Conservation (phyloP, 164 flowering plant genomes). For the Sextonia rubra region DNA sequence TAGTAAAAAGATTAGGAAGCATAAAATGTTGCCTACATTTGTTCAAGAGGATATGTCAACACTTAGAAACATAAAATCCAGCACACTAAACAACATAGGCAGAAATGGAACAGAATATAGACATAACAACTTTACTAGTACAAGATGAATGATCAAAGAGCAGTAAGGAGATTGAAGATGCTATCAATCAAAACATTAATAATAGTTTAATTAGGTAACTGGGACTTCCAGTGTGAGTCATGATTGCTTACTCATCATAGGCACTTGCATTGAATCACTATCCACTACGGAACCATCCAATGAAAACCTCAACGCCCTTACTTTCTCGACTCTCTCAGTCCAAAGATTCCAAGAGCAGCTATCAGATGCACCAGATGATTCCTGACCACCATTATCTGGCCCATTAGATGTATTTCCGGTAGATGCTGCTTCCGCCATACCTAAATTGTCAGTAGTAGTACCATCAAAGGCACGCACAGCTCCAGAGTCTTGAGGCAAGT, state of each 20-base stretch:
- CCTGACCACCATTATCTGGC: conserved; percentile 16
- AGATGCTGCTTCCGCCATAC: conserved; percentile 8
- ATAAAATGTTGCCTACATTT: too few species aligned
- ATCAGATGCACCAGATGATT: conserved; percentile 14
- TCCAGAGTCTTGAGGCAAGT: conserved; percentile 10
- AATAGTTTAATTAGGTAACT: not conserved
- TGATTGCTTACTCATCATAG: conserved; percentile 25
- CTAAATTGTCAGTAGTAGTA: conserved; percentile 13
- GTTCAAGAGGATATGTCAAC: too few species aligned
- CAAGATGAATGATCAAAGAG: too few species aligned
- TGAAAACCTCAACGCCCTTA: conserved; percentile 69
- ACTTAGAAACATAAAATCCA: too few species aligned
- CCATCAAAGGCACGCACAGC: conserved; percentile 10
- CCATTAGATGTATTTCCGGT: conserved; percentile 9
- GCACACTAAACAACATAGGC: too few species aligned
- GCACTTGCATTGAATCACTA: conserved; percentile 21
- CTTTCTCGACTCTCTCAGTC: conserved; percentile 83
- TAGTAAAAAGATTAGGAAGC: too few species aligned
- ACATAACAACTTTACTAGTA: too few species aligned
- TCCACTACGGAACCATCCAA: conserved; percentile 60
- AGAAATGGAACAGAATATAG: too few species aligned
- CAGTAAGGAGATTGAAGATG: too few species aligned
- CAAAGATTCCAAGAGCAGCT: conserved; percentile 62
- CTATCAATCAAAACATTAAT: not conserved
- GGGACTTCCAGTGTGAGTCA: not conserved